Percentiles rank a stretch among this genome's conserved stretches.
Evolutionary conservation across 352 stramenopile genomes (phyloP).

Genomic region (Phytophthora foliorum): DNA sequence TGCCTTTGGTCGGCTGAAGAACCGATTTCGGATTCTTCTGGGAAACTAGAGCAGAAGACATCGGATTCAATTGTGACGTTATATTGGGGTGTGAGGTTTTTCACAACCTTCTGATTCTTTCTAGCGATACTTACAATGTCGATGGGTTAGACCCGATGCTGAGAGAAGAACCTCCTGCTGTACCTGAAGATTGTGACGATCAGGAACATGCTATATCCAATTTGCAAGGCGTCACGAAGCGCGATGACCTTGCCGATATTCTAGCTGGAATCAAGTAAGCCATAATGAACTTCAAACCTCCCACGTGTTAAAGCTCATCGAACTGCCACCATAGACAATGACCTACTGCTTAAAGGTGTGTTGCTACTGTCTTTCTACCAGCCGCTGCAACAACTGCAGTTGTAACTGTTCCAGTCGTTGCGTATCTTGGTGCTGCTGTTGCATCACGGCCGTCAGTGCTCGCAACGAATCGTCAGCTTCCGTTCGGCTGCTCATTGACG

Average conservation of each 20-base stretch:
- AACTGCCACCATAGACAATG: neutral
- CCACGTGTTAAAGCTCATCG: neutral
- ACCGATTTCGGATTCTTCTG: slow-evolving; percentile 12
- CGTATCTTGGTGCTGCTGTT: neutral
- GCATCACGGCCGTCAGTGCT: neutral
- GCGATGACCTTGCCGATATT: slow-evolving; percentile 2
- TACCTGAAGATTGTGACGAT: neutral
- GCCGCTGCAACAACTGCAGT: neutral
- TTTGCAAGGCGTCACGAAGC: neutral
- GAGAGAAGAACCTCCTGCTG: neutral
- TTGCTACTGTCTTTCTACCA: neutral
- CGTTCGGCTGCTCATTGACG: neutral
- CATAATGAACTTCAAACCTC: neutral
- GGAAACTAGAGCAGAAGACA: slow-evolving; percentile 22
- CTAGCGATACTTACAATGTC: neutral
- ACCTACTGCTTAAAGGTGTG: neutral
- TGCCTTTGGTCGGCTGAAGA: slow-evolving; percentile 27
- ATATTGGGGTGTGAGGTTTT: slow-evolving; percentile 20
- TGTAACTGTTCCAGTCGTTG: neutral
- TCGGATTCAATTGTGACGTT: slow-evolving; percentile 14
- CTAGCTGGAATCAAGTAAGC: neutral
- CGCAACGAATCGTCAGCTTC: no score
- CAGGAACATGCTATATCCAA: neutral
- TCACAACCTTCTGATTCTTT: slow-evolving; percentile 17
- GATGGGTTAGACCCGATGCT: neutral